Base-by-base conservation (phyloP, 768 basidiomycete genomes). In the Boletellus ananas region DNA sequence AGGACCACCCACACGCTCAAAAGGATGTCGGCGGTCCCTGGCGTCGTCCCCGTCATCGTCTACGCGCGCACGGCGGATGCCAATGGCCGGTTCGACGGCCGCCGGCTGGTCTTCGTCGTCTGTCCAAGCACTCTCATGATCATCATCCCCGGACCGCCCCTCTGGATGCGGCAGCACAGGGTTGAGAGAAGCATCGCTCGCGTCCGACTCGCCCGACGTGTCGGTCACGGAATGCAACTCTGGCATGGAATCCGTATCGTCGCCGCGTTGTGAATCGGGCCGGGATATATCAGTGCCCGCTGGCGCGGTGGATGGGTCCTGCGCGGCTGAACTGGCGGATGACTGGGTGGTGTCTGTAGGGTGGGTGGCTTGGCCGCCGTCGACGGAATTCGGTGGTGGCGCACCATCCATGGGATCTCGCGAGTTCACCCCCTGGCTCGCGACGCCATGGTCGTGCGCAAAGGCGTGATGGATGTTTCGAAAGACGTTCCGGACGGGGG, bases 11-110 rank as follows among this genome's bases (percentile, higher is more conserved):
- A 71, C 65, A 43, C 84, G 79, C 62, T 85, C 77, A 18, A 81
- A 82, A 16, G 85, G 83, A 58, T 85, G 83, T 49, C 84, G 75
- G 49, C 78, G 74, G 58, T 85, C 80, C 34, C 83, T 68, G 12
- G 80, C 81, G 7, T 76, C 74, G 54, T 86, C 83, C 6, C 74
- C 74, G 48, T 85, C 83, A 47, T 82, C 79, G 2, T 85, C 81
- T 3, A 84, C 80, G 37, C 83, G 69, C 16, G 77, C 72, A 20
- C 83, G 82, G 37, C 83, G 69, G 42, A 62, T 74, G 13, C 69
- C 60, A 5, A 62, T 40, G 16, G 65, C 61, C 16, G 70, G 66
- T 51, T 67, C 67, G 9, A 70, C 52, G 7, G 63, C 51, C 0
- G 69, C 71, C 46, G 69, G 60, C 36, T 62, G 58, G 23, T 62